These are phyloP conservation scores for Leishmania tropica DNA, from an alignment of 208 protist species.

Conservation along the genomic window DNA sequence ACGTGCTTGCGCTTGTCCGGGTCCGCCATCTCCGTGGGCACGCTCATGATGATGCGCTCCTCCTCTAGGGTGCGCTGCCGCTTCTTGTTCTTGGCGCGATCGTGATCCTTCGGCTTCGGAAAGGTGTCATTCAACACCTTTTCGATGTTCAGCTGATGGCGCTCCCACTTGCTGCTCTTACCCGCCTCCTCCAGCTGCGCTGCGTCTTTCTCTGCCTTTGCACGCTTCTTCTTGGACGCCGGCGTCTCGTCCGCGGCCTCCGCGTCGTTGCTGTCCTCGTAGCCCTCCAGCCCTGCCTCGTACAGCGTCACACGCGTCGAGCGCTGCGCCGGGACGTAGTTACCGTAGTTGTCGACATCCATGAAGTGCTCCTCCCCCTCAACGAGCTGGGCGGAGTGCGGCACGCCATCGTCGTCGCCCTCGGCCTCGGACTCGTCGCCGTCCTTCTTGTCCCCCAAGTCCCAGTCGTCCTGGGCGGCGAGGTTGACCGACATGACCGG, in stretches of 20 bases:
- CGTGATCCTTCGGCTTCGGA: constrained; percentile 62
- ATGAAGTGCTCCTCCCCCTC: constrained; percentile 81
- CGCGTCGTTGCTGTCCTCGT: constrained; percentile 38
- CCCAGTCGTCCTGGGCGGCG: constrained; percentile 82
- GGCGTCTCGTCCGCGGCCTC: constrained; percentile 39
- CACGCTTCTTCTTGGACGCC: constrained; percentile 40
- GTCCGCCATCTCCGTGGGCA: constrained; percentile 37
- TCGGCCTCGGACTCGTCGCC: constrained; percentile 28
- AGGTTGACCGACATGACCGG: constrained; percentile 79
- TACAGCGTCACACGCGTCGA: constrained; percentile 75
- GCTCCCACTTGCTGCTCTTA: constrained; percentile 71
- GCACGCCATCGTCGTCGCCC: constrained; percentile 23
- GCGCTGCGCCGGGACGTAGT: constrained; percentile 74
- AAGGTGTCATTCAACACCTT: constrained; percentile 87
- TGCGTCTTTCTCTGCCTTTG: constrained; percentile 44
- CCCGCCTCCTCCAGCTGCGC: constrained; percentile 35
- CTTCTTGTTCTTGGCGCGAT: constrained; percentile 38
- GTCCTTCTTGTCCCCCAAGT: constrained; percentile 60
- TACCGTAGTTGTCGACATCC: constrained; percentile 91
- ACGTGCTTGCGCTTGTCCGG: constrained; percentile 49
- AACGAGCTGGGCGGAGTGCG: constrained; percentile 60
- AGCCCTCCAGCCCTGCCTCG: constrained; percentile 59
- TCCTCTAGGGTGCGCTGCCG: constrained; percentile 66
- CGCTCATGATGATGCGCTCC: constrained; percentile 74
- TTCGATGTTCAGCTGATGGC: constrained; percentile 84